Percentiles rank a stretch among this genome's conserved stretches.
Conservation (phyloP, 2,329 filamentous ascomycete species). For the Bipolaris zeicola region DNA sequence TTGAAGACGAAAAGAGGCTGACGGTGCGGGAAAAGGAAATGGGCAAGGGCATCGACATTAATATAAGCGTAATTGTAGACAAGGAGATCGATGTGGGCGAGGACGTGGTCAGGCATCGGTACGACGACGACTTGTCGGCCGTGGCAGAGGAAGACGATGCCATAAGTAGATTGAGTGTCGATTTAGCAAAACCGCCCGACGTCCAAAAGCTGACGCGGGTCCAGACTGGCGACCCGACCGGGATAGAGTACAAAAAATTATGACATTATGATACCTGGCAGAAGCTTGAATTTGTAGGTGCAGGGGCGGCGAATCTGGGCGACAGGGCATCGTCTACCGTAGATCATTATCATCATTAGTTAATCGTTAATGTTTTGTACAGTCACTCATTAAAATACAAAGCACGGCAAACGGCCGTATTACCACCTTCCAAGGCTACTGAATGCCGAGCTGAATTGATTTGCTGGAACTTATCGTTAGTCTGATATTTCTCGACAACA, state of each 20-base stretch:
- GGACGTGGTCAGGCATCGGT: slow-evolving; percentile 9
- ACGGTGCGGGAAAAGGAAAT: slow-evolving; percentile 8
- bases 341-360: neutral
- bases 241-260: slow-evolving; percentile 11
- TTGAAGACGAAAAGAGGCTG: slow-evolving; percentile 9
- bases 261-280: neutral
- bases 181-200: slow-evolving; percentile 8
- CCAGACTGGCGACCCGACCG: neutral
- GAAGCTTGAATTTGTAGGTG: neutral
- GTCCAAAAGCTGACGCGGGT: neutral
- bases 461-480: slow-evolving; percentile 2
- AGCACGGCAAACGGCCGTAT: neutral
- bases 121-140: slow-evolving; percentile 20
- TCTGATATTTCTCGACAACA: neutral
- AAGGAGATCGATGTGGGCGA: neutral
- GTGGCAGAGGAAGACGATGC: slow-evolving; percentile 10
- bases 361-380: neutral
- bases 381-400: too few species aligned
- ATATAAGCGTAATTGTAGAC: neutral
- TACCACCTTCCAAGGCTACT: slow-evolving; percentile 18
- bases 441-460: slow-evolving; percentile 20
- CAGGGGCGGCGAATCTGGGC: neutral
- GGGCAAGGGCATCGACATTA: slow-evolving; percentile 3
- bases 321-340: neutral
- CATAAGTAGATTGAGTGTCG: slow-evolving; percentile 1